Conservation (phyloP, 1,139 yeast species). For the Maudiozyma humilis region DNA sequence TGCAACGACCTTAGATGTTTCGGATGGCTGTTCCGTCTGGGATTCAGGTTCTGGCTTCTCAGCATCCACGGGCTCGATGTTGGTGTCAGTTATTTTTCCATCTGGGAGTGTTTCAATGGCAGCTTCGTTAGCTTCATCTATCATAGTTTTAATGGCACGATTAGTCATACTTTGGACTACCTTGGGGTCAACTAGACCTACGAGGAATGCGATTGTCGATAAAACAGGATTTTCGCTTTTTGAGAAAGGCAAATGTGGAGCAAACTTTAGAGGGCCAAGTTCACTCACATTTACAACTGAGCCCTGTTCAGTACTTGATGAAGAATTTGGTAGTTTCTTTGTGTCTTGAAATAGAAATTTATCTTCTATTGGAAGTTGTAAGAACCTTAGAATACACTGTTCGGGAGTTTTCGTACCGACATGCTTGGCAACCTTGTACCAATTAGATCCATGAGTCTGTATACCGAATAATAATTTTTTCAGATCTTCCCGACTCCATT, state of each 20-base stretch:
- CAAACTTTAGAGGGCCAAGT: constrained; percentile 70
- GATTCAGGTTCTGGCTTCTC: neutral
- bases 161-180: constrained; percentile 74
- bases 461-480: constrained; percentile 54
- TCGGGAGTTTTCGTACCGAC: constrained; percentile 67
- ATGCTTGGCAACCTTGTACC: constrained; percentile 64
- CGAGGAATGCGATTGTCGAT: constrained; percentile 79
- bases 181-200: constrained; percentile 79
- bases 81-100: neutral
- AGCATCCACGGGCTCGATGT: neutral
- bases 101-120: neutral
- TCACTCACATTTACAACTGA: constrained; percentile 19
- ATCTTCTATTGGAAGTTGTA: constrained; percentile 79
- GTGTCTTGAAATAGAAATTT: constrained; percentile 43
- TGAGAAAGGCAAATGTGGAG: constrained; percentile 76
- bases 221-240: constrained; percentile 87
- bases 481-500: constrained; percentile 61
- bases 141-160: constrained; percentile 9
- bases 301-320: neutral
- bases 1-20: neutral
- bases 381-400: constrained; percentile 71
- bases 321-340: neutral
- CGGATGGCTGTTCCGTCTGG: neutral
- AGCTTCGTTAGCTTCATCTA: constrained; percentile 7
- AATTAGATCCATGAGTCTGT: constrained; percentile 53